Evolutionary conservation across 306 rosid species (phyloP), one percentile per base, ranked within the genome.

Genomic region (Mucuna pruriens): DNA sequence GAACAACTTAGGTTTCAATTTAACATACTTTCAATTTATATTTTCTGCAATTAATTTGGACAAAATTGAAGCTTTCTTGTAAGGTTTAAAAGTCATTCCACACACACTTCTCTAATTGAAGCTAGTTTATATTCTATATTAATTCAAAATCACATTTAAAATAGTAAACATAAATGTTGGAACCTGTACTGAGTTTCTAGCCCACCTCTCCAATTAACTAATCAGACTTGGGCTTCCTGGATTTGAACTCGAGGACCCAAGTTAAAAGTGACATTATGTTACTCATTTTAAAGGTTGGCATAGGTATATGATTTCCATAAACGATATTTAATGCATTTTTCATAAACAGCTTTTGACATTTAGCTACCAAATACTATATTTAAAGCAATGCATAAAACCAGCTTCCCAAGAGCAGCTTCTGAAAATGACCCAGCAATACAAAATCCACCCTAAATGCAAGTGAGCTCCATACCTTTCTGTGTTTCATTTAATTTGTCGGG

Each of bases 391-490:
- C 22, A 29, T 26, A 81, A 65, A 39, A 74, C 33, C 69, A 64
- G 29, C 57, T 70, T 81, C 8, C 33, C 7, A 11, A 74, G 73
- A 51, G n/a, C 10, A 64, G 29, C 58, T 70, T 81, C 8, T 46
- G 10, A 11, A 74, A 81, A 51, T 10, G 7, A 20, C 70, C 49
- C 42, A 66, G 54, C 42, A 66, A 55, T 12, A 65, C 51, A 64
- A 52, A 40, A 54, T 29, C 64, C 55, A 22, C 38, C 46, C 48
- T 2, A 63, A 60, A 48, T 61, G 64, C 6, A 75, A 51, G 73
- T 16, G 73, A 51, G 65, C 74, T 64, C 13, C 23, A 17, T 36
- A 36, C 73, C 60, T 58, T 70, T 26, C 15, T 33, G 6, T 38
- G 31, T 61, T 61, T 15, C 31, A 16, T 63, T 36, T 23, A 63